Conservation (phyloP, 2,329 filamentous ascomycete species). For the Beauveria bassiana region DNA sequence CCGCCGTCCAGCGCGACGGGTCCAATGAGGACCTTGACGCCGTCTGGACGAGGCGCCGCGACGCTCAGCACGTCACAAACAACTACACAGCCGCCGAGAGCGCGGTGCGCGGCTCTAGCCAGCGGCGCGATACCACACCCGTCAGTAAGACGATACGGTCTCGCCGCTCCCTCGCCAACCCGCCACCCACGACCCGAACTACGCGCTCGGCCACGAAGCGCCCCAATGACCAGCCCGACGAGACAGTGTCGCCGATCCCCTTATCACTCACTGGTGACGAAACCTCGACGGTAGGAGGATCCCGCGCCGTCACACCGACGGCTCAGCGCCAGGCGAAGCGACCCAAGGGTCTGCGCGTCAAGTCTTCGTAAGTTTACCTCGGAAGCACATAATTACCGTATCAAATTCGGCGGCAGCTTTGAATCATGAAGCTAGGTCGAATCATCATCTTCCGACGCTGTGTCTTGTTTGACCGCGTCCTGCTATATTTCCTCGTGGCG, state of each 20-base stretch:
- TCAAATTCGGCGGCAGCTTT: not conserved
- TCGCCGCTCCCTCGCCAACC: conserved; percentile 26
- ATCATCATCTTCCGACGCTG: not conserved
- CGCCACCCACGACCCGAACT: conserved; percentile 30
- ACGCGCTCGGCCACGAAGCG: conserved; percentile 47
- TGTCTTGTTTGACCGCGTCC: not conserved
- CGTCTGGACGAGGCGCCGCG: conserved; percentile 28
- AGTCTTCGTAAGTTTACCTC: conserved; percentile 55
- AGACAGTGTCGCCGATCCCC: conserved; percentile 43
- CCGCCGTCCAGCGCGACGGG: conserved; percentile 14
- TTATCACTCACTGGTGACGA: conserved; percentile 41
- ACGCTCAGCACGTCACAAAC: conserved; percentile 33
- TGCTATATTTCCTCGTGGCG: not conserved
- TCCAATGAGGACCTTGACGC: conserved; percentile 22
- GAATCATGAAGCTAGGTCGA: not conserved
- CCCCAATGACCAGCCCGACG: conserved; percentile 46
- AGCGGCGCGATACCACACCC: conserved; percentile 24
- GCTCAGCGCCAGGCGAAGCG: conserved; percentile 51
- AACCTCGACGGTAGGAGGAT: conserved; percentile 40
- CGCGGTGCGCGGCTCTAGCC: conserved; percentile 27
- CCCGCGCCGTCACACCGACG: conserved; percentile 53
- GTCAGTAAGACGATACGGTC: conserved; percentile 26
- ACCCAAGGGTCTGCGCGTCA: conserved; percentile 54
- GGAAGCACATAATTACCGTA: not conserved
- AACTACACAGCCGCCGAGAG: conserved; percentile 28